Base-by-base conservation (phyloP, 768 basidiomycete genomes). In the Russula abietina region DNA sequence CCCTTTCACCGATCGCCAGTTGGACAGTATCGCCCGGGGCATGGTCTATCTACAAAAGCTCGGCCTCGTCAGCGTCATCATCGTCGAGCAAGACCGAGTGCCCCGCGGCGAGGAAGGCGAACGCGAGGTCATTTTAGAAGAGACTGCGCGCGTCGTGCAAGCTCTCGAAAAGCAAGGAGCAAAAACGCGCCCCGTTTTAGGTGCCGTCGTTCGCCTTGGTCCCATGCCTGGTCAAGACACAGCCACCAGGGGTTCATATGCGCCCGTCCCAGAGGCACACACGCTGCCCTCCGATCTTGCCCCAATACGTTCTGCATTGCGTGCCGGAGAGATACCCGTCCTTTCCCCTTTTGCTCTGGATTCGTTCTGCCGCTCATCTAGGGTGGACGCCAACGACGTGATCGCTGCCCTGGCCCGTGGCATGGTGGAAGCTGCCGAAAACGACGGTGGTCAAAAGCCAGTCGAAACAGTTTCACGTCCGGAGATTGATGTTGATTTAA, bases 11-110 rank as follows among this genome's bases (percentile, higher is more conserved):
- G 89, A 96, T 74, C 81, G 86, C 9, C 97, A 98, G 70, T 84
- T 98, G 61, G 91, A 96, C 67, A 95, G 94, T 72, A 92, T 99
- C 68, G 86, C 89, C 45, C 83, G 88, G 45, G 97, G 97, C 57
- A 83, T 99, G 78, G 91, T 95, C 45, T 94, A 97, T 73, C 83
- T 99, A 52, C 91, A 96, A 73, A 96, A 95, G 71, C 87, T 98
- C 19, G 97, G 97, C 2, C 81, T 99, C 22, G 91, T 98, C 69
- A 90, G 90, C 66, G 93, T 99, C 69, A 92, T 99, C 66, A 91
- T 98, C 61, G 84, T 97, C 55, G 97, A 98, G 66, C 85, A 91
- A 69, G 94, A 97, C 72, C 81, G 84, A 19, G 79, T 92, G 55
- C 76, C 74, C 49, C 78, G 82, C 17, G 89, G 90, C 9, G 83